Evolutionary conservation across 2,329 filamentous ascomycete genomes (phyloP), one percentile per base, ranked within the genome.

Genomic region (Xylaria sp.): DNA sequence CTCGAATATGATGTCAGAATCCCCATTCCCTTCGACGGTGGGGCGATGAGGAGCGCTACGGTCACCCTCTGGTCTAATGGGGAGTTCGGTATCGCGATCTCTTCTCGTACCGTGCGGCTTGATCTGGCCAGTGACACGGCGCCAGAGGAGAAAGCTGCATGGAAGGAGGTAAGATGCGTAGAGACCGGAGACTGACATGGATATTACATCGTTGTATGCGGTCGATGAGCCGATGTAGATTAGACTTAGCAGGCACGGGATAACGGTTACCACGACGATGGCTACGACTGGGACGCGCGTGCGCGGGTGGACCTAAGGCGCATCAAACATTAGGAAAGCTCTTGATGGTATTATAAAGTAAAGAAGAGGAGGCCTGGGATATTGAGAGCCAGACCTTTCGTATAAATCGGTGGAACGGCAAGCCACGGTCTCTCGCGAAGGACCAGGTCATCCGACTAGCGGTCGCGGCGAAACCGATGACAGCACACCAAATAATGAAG

Each of bases 181-280:
- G 14, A 62, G 54, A 1, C 60, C 76, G 1, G 46, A 37, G 31
- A 64, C 55, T 14, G 33, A 60, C 56, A 63, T 31, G 15, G 50
- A 51, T 8, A 63, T 56, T n/a, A 63, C 56, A 31, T 63, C 50
- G 50, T 28, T 60, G 17, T 69, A 69, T 76, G 75, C 55, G 78
- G 57, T 53, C 21, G 46, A 53, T 8, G 60, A 62, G 14, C 53
- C 60, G 2, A 62, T 28, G 3, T 49, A 14, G 15, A 62, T 62
- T 2, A 62, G 54, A 12, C 46, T 53, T 17, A 62, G 60, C 7
- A 62, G 54, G n/a, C 47, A 46, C 1, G 60, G 53, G 14, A 62
- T 51, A 1, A 25, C 47, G 2, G 60, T 62, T 7, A 53, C 49
- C 15, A 37, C 53, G 4, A 31, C 53, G 15, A 62, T 33, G 3